Evolutionary conservation across 768 basidiomycete genomes (phyloP), one percentile per base, ranked within the genome.

Genomic region (Macrolepiota fuliginosa): DNA sequence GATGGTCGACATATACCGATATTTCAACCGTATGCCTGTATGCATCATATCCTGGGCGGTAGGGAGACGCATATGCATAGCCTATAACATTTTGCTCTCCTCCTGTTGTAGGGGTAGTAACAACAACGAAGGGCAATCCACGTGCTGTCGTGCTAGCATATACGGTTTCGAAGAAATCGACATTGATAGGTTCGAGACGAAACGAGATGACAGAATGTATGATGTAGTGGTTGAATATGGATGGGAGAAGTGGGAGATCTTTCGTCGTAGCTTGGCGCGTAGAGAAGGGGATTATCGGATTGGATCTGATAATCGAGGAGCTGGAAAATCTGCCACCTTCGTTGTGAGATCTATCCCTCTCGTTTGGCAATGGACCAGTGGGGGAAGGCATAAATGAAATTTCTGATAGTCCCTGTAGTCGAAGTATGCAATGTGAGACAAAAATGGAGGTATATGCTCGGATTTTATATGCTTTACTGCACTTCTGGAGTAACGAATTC

Each of bases 1-100:
- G 64, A 1, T 62, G 67, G 39, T 64, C 62, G 32, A 68, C 56
- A 42, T 66, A 69, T 10, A 71, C 58, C 7, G 65, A 65, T 4
- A 71, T 65, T 39, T 69, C 68, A 12, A 58, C 68, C 17, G 67
- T 69, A 53, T 69, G 64, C 17, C 62, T 56, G 54, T 71, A 68
- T 3, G 66, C 65, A n/a, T 53, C 32, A 58, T 64, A 66, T n/a
- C 36, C 57, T 1, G 68, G 65, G 29, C 62, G 64, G 56, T 63
- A 67, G 3, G 66, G 63, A 15, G 58, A 29, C 3, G 66, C 67
- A 24, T 68, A 67, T 2, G 65, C 56, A 46, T 66, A 68, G 12
- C 67, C 70, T 1, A 69, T 49, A 3, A 71, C 42, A 32, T 12
- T 52, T 15, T 54, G 55, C 2, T 2, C 19, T 13, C 19, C 35